Percentiles rank a stretch among this genome's conserved stretches.
Conservation (phyloP, 768 basidiomycete species). For the Royoungia palumana region DNA sequence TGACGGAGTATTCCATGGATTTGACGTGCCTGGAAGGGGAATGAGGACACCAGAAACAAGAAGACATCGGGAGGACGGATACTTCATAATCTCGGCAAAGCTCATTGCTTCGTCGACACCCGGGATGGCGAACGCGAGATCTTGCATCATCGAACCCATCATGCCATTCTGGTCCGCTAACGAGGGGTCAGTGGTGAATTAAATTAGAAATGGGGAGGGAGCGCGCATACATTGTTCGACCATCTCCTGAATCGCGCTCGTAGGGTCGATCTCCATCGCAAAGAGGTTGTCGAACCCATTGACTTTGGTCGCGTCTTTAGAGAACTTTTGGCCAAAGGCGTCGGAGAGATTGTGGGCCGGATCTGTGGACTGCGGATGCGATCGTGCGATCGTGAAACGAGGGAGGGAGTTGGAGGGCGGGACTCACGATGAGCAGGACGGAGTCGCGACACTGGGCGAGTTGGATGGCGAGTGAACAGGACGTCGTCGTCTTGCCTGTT, state of each 20-base stretch:
- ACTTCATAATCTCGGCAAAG: conserved; percentile 99
- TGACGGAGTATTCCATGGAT: conserved; percentile 99
- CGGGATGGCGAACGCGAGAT: conserved; percentile 97
- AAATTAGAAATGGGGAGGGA: not conserved
- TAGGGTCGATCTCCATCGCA: conserved; percentile 99
- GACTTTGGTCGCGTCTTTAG: conserved; percentile 97
- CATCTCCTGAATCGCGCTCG: conserved; percentile 98
- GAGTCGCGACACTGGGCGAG: conserved; percentile 87
- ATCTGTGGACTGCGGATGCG: conserved; percentile 76
- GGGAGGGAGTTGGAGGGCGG: not conserved
- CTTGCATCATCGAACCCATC: conserved; percentile 99
- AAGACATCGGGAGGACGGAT: not conserved
- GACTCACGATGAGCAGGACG: conserved; percentile 90
- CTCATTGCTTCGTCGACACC: conserved; percentile 99
- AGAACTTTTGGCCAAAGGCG: conserved; percentile 98
- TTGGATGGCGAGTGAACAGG: conserved; percentile 96
- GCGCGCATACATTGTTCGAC: conserved; percentile 80
- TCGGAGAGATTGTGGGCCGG: conserved; percentile 99
- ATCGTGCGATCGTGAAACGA: not conserved
- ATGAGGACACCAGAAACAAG: conserved; percentile 1
- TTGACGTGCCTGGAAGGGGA: conserved; percentile 79
- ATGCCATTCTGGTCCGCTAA: conserved; percentile 85
- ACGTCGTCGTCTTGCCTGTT: conserved; percentile 95
- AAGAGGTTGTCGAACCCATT: conserved; percentile 95
- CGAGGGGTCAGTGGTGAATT: not conserved